These are phyloP conservation scores for Lactarius akahatsu DNA, from an alignment of 768 basidiomycete genomes.

Conservation along the genomic window DNA sequence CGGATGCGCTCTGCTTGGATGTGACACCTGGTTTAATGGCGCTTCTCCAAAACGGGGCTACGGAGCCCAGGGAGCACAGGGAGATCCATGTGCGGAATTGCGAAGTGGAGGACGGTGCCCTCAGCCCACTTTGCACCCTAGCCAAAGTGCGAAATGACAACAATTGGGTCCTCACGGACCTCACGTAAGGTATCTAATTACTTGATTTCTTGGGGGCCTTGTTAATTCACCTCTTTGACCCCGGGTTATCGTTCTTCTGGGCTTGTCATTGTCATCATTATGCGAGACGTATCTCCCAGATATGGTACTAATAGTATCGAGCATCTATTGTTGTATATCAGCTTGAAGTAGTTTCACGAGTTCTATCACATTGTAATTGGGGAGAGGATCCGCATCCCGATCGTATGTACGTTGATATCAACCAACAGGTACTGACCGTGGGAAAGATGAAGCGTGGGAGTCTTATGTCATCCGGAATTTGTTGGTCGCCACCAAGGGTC, in stretches of 20 bases:
- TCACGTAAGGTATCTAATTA: background rate
- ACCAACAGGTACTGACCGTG: too few relatives aligned
- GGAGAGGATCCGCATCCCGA: too few relatives aligned
- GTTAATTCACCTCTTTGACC: background rate
- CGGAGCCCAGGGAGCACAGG: background rate
- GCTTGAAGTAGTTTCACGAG: background rate
- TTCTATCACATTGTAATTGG: too few relatives aligned
- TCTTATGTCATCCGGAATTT: too few relatives aligned
- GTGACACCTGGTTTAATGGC: conserved; percentile 15
- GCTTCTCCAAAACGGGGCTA: background rate
- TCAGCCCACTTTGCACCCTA: conserved; percentile 4
- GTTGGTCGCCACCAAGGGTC: too few relatives aligned
- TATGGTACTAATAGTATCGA: background rate
- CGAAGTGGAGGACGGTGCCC: conserved; percentile 10
- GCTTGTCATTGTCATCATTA: background rate
- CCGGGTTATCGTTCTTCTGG: background rate
- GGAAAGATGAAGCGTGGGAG: too few relatives aligned
- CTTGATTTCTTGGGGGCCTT: background rate
- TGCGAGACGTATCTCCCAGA: background rate
- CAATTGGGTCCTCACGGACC: conserved; percentile 7
- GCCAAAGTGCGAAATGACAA: conserved; percentile 3
- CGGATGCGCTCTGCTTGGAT: background rate
- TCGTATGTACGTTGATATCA: too few relatives aligned
- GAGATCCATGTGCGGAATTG: conserved; percentile 17
- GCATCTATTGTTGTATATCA: background rate